A percentile compares a stretch with the other conserved stretches of the same genome.
phyloP scores from a whole-genome alignment of 257 asterid species.

The Solanum ossicruentum region DNA sequence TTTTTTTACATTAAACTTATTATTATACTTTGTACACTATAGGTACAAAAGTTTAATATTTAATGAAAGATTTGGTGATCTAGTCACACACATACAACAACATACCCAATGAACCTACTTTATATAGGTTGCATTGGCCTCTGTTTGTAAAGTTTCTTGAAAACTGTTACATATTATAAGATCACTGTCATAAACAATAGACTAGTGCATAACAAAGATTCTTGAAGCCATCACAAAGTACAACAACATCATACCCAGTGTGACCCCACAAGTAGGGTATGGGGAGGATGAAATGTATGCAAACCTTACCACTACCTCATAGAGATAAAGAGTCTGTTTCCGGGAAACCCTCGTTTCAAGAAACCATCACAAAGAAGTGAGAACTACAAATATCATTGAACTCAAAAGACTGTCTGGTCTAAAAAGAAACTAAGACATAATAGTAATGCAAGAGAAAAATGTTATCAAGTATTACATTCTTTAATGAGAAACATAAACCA shows the following conservation, averaged over 20 bases:
- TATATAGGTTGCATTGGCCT: neutral
- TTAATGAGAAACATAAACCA: constrained; percentile 4
- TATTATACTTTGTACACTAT: neutral
- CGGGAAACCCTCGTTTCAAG: no score
- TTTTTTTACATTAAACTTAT: neutral
- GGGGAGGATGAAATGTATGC: no score
- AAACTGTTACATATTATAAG: neutral
- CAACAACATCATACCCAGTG: no score
- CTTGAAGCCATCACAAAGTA: neutral
- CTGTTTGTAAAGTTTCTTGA: neutral
- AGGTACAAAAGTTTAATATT: neutral
- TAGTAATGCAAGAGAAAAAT: neutral
- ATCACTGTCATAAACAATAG: neutral
- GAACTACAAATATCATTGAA: neutral
- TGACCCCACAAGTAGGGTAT: no score
- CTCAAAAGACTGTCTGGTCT: neutral
- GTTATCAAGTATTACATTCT: neutral
- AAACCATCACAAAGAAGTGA: neutral
- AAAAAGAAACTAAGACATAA: neutral
- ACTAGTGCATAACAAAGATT: neutral
- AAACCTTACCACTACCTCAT: no score
- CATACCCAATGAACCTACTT: neutral
- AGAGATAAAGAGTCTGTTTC: no score
- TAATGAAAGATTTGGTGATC: neutral
- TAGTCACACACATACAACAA: no score